A percentile compares a stretch with the other conserved stretches of the same genome.
Conservation (phyloP, 495 filamentous ascomycete species). For the Talaromyces ruber region DNA sequence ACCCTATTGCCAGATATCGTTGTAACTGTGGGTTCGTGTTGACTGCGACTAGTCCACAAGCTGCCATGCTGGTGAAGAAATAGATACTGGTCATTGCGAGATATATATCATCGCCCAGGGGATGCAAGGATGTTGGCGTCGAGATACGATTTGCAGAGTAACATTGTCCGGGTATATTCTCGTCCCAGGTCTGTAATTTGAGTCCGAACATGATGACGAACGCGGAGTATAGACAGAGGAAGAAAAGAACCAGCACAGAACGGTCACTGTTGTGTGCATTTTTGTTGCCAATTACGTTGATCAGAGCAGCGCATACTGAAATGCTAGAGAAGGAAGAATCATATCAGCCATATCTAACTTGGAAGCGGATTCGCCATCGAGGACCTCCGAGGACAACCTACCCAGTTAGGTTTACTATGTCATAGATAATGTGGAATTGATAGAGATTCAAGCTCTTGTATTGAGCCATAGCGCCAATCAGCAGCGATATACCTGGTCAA, state of each 20-base stretch:
- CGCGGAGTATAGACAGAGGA: neutral
- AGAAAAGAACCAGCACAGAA: neutral
- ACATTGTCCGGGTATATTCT: neutral
- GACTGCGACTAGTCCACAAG: neutral
- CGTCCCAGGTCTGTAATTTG: neutral
- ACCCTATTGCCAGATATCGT: too few relatives aligned
- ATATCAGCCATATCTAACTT: neutral
- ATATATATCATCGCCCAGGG: neutral
- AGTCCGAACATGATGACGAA: constrained; percentile 2
- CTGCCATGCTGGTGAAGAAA: neutral
- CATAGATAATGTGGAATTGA: neutral
- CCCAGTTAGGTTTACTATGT: neutral
- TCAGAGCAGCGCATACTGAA: neutral
- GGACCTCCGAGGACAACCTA: neutral
- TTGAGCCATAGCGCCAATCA: constrained; percentile 3
- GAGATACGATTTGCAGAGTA: neutral
- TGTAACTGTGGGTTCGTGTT: neutral
- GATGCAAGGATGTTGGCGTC: neutral
- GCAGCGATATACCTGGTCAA: neutral
- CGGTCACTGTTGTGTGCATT: neutral
- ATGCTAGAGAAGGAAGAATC: neutral
- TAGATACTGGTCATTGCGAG: neutral
- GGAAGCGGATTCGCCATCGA: neutral
- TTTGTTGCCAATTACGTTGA: constrained; percentile 2
- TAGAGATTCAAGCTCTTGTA: neutral